Percentiles rank a stretch among this genome's conserved stretches.
Conservation (phyloP, 345 rosid genomes). For the Eucalyptus tenuipes region DNA sequence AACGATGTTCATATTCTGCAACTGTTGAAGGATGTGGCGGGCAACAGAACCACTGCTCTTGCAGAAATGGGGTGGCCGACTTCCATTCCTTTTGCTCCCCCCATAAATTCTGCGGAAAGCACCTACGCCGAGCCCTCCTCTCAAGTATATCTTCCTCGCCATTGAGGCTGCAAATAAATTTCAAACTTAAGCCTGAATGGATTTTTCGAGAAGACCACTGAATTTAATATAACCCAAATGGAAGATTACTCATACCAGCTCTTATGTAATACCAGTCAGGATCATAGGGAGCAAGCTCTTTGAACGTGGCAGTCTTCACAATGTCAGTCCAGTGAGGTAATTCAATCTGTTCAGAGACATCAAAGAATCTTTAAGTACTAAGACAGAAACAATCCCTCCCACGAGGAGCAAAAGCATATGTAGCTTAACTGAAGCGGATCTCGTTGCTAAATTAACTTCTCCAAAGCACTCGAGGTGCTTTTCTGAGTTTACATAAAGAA, state of each 20-base stretch:
- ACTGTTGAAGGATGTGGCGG: conserved; percentile 78
- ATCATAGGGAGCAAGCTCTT: conserved; percentile 94
- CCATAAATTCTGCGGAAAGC: conserved; percentile 76
- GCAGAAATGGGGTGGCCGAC: conserved; percentile 80
- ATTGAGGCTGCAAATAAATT: conserved; percentile 45
- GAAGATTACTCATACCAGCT: conserved; percentile 32
- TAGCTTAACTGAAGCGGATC: background rate
- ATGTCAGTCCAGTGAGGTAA: conserved; percentile 86
- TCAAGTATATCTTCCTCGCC: conserved; percentile 84
- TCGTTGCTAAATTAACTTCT: background rate
- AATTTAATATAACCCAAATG: background rate
- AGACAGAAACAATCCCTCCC: background rate
- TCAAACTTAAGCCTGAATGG: background rate
- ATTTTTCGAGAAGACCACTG: background rate
- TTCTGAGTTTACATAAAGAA: background rate
- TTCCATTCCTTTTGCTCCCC: conserved; percentile 81
- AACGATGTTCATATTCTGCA: conserved; percentile 54
- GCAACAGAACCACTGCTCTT: conserved; percentile 86
- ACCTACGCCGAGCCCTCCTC: conserved; percentile 93
- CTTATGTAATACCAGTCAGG: conserved; percentile 85
- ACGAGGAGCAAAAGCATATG: background rate
- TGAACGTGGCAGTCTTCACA: conserved; percentile 63
- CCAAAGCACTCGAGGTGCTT: background rate
- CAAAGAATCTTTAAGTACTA: background rate
- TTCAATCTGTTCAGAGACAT: conserved; percentile 40